A percentile compares a stretch with the other conserved stretches of the same genome.
These are phyloP conservation scores for Friedmanniomyces endolithicus DNA, from an alignment of 495 filamentous ascomycete species.

Conservation along the genomic window DNA sequence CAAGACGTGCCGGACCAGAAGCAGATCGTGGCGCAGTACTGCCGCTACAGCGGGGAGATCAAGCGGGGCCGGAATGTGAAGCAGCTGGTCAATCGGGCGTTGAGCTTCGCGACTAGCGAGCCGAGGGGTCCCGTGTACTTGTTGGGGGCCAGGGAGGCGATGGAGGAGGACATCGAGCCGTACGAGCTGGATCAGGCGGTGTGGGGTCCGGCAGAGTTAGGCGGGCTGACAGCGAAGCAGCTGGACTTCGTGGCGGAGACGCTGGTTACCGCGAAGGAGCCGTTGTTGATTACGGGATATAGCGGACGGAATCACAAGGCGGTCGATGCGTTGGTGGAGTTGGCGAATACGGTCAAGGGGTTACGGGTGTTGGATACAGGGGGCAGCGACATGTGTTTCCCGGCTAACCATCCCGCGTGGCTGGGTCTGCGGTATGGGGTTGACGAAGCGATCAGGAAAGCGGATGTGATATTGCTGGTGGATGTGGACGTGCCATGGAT, in stretches of 20 bases:
- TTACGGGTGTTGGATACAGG: conserved; percentile 78
- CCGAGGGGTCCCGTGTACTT: conserved; percentile 83
- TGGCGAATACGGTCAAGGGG: conserved; percentile 68
- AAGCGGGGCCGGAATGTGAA: conserved; percentile 90
- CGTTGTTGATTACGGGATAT: conserved; percentile 75
- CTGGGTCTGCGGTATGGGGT: conserved; percentile 66
- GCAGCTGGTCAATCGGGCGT: conserved; percentile 82
- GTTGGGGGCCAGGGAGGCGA: conserved; percentile 70
- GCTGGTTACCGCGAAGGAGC: conserved; percentile 59
- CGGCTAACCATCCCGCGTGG: conserved; percentile 60
- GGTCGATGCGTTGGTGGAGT: conserved; percentile 56
- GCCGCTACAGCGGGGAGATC: conserved; percentile 80
- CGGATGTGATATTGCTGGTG: conserved; percentile 75
- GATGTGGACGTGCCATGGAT: conserved; percentile 73
- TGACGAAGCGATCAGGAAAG: conserved; percentile 59
- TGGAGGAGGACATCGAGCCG: conserved; percentile 83
- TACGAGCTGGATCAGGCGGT: conserved; percentile 59
- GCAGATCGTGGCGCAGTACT: conserved; percentile 84
- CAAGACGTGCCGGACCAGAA: conserved; percentile 94
- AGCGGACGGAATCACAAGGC: conserved; percentile 61
- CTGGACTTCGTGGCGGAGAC: conserved; percentile 57
- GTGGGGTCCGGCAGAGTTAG: conserved; percentile 65
- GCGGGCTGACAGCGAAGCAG: conserved; percentile 55
- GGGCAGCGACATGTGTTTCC: conserved; percentile 93
- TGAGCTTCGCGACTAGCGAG: conserved; percentile 73